A percentile compares a stretch with the other conserved stretches of the same genome.
Conservation (phyloP, 208 protist species). For the Endotrypanum monterogeii region DNA sequence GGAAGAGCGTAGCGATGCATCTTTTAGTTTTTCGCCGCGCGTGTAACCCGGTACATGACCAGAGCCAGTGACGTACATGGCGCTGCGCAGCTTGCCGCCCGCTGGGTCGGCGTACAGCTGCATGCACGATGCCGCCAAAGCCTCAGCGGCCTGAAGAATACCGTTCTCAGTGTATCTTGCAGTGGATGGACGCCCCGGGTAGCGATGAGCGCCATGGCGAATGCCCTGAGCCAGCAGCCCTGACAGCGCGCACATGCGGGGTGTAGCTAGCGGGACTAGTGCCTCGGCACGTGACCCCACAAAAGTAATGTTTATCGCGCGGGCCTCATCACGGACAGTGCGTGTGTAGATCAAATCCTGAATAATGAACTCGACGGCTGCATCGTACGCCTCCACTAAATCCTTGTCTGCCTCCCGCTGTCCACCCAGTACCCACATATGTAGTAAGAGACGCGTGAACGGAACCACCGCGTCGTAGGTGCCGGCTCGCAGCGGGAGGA, state of each 20-base stretch:
- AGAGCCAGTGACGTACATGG: constrained; percentile 22
- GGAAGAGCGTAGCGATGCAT: neutral
- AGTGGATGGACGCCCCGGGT: neutral
- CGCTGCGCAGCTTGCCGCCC: constrained; percentile 10
- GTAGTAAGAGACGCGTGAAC: constrained; percentile 30
- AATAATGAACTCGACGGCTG: constrained; percentile 18
- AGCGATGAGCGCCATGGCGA: constrained; percentile 32
- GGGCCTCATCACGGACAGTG: constrained; percentile 6
- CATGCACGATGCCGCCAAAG: constrained; percentile 47
- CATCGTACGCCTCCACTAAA: constrained; percentile 27
- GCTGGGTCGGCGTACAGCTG: constrained; percentile 32
- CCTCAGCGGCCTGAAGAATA: constrained; percentile 40
- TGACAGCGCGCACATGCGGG: constrained; percentile 25
- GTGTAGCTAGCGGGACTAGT: constrained; percentile 23
- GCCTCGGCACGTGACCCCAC: constrained; percentile 16
- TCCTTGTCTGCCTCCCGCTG: constrained; percentile 4
- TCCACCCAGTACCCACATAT: constrained; percentile 30
- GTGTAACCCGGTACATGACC: constrained; percentile 12
- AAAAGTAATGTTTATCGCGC: constrained; percentile 40
- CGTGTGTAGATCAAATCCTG: constrained; percentile 31
- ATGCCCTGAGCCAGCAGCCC: constrained; percentile 34
- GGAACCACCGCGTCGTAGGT: constrained; percentile 28
- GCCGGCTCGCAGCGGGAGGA: constrained; percentile 18
- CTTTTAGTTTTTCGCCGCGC: neutral
- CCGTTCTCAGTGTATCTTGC: constrained; percentile 19